Conservation (phyloP, 352 stramenopile genomes). For the Phytophthora chlamydospora region DNA sequence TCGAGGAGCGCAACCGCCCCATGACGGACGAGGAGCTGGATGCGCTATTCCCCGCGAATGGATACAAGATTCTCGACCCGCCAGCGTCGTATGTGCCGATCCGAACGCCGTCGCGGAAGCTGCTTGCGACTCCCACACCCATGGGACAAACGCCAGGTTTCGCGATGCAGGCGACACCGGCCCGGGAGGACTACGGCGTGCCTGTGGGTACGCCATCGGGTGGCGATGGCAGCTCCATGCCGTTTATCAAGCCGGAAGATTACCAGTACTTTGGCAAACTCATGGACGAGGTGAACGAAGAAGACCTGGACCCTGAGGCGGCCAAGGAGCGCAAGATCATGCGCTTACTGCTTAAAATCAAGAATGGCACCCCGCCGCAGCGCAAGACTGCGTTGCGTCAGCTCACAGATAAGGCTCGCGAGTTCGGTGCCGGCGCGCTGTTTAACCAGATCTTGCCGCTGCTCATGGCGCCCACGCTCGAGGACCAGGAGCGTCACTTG, state of each 20-base stretch:
- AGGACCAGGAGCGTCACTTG: slow-evolving; percentile 99
- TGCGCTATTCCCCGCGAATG: slow-evolving; percentile 94
- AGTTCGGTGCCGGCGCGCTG: slow-evolving; percentile 96
- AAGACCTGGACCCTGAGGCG: slow-evolving; percentile 90
- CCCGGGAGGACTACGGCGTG: slow-evolving; percentile 81
- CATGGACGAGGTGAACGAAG: slow-evolving; percentile 93
- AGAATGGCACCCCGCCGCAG: slow-evolving; percentile 98
- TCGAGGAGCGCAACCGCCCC: slow-evolving; percentile 96
- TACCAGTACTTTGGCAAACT: slow-evolving; percentile 98
- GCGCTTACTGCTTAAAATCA: slow-evolving; percentile 98
- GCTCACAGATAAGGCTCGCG: slow-evolving; percentile 97
- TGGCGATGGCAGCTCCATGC: slow-evolving; percentile 86
- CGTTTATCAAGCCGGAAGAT: slow-evolving; percentile 99
- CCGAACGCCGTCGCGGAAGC: slow-evolving; percentile 93
- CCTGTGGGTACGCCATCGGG: slow-evolving; percentile 62
- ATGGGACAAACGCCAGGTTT: slow-evolving; percentile 93
- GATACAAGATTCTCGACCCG: slow-evolving; percentile 96
- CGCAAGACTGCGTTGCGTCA: slow-evolving; percentile 95
- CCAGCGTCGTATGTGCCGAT: slow-evolving; percentile 96
- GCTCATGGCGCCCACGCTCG: slow-evolving; percentile 98
- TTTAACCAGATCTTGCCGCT: slow-evolving; percentile 99
- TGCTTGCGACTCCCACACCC: slow-evolving; percentile 96
- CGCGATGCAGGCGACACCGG: slow-evolving; percentile 84
- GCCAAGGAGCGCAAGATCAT: slow-evolving; percentile 98
- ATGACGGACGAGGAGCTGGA: slow-evolving; percentile 97